Percentiles rank a stretch among this genome's conserved stretches.
phyloP scores from a whole-genome alignment of 139 green algal genomes.

The Helicosporidium sp. region DNA sequence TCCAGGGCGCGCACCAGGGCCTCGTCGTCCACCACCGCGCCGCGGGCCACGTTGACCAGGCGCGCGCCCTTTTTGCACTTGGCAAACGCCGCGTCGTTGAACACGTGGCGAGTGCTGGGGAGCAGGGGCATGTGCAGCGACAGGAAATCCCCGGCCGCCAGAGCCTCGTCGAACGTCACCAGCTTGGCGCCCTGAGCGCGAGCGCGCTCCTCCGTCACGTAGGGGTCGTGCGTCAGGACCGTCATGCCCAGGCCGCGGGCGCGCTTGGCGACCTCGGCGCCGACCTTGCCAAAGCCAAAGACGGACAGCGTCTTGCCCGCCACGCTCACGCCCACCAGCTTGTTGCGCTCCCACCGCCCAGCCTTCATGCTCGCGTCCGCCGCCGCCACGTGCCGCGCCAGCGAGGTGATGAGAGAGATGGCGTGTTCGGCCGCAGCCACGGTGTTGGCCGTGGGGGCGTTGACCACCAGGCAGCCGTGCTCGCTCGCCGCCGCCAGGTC shows the following conservation, averaged over 20 bases:
- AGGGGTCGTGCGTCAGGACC: constrained; percentile 82
- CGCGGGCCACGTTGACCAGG: constrained; percentile 85
- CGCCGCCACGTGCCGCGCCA: constrained; percentile 66
- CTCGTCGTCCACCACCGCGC: constrained; percentile 80
- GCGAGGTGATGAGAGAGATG: constrained; percentile 75
- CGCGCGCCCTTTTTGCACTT: constrained; percentile 74
- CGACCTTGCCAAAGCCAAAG: constrained; percentile 94
- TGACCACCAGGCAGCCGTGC: constrained; percentile 84
- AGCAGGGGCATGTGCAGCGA: constrained; percentile 78
- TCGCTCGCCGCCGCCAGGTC: constrained; percentile 81
- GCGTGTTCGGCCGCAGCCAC: constrained; percentile 88
- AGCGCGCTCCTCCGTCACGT: constrained; percentile 61
- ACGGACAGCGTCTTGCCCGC: constrained; percentile 82
- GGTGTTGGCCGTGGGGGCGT: constrained; percentile 92
- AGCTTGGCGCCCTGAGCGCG: constrained; percentile 48
- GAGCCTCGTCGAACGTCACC: constrained; percentile 68
- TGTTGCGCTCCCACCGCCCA: constrained; percentile 67
- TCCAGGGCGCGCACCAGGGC: constrained; percentile 67
- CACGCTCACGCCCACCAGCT: constrained; percentile 66
- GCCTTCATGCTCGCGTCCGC: constrained; percentile 75
- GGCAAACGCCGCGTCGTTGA: constrained; percentile 64
- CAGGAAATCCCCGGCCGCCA: constrained; percentile 59
- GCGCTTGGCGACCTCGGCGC: constrained; percentile 68
- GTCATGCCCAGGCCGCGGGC: constrained; percentile 65
- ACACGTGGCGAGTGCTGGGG: constrained; percentile 55